phyloP scores from a whole-genome alignment of 2,329 filamentous ascomycete genomes.

The Colletotrichum theobromicola region DNA sequence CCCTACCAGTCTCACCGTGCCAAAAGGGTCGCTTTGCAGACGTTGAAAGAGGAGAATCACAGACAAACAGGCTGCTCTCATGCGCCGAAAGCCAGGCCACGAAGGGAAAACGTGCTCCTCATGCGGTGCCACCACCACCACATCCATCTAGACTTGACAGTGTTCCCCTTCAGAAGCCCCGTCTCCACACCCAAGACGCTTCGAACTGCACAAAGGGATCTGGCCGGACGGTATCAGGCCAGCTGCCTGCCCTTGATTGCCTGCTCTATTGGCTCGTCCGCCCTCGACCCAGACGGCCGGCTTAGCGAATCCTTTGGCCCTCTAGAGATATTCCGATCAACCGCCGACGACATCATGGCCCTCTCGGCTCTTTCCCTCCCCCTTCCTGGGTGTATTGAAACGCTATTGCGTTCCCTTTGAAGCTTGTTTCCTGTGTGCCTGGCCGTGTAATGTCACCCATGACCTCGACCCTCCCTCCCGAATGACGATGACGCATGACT shows the following conservation, averaged over 20 bases:
- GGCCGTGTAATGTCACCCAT: background rate
- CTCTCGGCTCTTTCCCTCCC: background rate
- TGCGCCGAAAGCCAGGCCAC: background rate
- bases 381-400: background rate
- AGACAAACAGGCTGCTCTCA: background rate
- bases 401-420: background rate
- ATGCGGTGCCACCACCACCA: slow-evolving; percentile 2
- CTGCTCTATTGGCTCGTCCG: background rate
- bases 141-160: background rate
- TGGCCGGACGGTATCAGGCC: background rate
- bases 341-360: background rate
- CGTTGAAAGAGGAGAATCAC: background rate
- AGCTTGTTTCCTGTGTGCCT: background rate
- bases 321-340: background rate
- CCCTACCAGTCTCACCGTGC: background rate
- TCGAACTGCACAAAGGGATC: background rate
- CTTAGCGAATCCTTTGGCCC: background rate
- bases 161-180: background rate
- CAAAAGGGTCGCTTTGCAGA: background rate
- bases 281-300: background rate
- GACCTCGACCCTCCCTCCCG: background rate
- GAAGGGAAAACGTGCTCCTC: background rate
- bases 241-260: background rate
- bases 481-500: slow-evolving; percentile 7
- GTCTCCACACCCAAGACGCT: background rate